Evolutionary conservation across 169 alveolate genomes (phyloP).

Genomic region (Toxoplasma gondii): DNA sequence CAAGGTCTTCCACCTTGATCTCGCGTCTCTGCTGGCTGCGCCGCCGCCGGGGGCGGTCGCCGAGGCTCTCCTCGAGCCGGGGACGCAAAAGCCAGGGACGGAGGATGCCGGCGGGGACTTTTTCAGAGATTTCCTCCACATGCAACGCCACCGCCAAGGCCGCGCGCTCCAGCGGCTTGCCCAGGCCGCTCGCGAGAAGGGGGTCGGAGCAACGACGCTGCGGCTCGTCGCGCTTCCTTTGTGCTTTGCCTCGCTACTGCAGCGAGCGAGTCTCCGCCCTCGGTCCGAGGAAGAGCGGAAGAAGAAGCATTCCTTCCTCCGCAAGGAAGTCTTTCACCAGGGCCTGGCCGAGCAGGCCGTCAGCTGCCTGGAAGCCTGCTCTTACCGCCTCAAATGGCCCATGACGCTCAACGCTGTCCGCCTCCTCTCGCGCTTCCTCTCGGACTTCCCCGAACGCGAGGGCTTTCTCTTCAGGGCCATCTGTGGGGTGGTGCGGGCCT

Average conservation of each 20-base stretch:
- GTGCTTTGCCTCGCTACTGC: conserved; percentile 52
- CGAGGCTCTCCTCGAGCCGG: conserved; percentile 3
- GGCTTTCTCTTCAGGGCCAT: conserved; percentile 59
- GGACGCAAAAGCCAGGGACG: not conserved
- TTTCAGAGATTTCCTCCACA: conserved; percentile 59
- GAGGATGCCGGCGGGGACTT: conserved; percentile 65
- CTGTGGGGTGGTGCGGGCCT: conserved; percentile 35
- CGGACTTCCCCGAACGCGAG: conserved; percentile 57
- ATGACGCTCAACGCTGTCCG: conserved; percentile 15
- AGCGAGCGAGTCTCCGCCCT: not conserved
- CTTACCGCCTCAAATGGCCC: conserved; percentile 40
- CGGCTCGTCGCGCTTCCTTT: conserved; percentile 49
- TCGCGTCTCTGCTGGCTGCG: conserved; percentile 42
- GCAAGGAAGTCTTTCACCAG: conserved; percentile 53
- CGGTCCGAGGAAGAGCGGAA: not conserved
- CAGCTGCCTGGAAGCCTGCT: conserved; percentile 51
- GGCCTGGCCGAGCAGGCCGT: conserved; percentile 66
- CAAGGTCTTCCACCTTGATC: conserved; percentile 50
- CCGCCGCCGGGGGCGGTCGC: conserved; percentile 47
- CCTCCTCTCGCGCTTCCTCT: conserved; percentile 52
- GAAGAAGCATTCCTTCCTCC: not conserved
- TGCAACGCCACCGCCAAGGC: conserved; percentile 67
- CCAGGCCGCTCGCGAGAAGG: conserved; percentile 41
- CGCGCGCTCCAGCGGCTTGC: conserved; percentile 62
- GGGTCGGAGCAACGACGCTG: conserved; percentile 46